Conservation (phyloP, 2,329 filamentous ascomycete species). For the Neocatenulostroma microsporum region DNA sequence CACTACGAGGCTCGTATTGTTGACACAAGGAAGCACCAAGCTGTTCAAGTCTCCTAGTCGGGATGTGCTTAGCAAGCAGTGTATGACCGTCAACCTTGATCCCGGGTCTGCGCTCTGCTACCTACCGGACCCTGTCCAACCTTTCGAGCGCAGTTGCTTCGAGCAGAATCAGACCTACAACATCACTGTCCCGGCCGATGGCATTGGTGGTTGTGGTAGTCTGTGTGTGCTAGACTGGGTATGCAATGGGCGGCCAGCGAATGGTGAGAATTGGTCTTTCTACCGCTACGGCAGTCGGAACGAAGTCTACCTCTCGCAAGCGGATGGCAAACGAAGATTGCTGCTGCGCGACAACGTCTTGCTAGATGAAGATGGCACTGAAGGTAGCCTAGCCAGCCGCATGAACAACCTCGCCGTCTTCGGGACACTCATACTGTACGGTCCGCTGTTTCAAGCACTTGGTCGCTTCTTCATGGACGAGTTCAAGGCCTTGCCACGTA, state of each 20-base stretch:
- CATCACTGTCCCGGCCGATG: conserved; percentile 7
- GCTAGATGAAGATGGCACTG: conserved; percentile 41
- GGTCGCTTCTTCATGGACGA: conserved; percentile 69
- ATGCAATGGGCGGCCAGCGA: conserved; percentile 72
- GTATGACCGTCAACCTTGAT: conserved; percentile 42
- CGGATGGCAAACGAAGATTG: conserved; percentile 46
- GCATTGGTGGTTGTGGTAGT: conserved; percentile 28
- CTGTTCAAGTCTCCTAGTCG: conserved; percentile 71
- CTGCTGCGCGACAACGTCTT: conserved; percentile 80
- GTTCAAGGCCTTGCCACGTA: conserved; percentile 68
- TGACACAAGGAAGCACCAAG: conserved; percentile 77
- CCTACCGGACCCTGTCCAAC: conserved; percentile 87
- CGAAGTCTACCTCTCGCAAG: conserved; percentile 61
- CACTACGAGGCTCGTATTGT: conserved; percentile 55
- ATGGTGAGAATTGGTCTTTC: conserved; percentile 85
- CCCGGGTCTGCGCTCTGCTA: conserved; percentile 49
- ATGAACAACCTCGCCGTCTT: conserved; percentile 72
- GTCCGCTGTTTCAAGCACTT: conserved; percentile 58
- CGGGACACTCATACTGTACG: conserved; percentile 77
- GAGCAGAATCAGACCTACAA: conserved; percentile 72
- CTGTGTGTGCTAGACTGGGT: conserved; percentile 92
- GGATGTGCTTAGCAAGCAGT: conserved; percentile 28
- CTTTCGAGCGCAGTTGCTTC: conserved; percentile 77
- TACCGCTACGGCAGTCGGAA: conserved; percentile 73
- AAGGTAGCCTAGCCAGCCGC: conserved; percentile 36